Evolutionary conservation across 345 rosid genomes (phyloP).

Genomic region (Brassica carinata): DNA sequence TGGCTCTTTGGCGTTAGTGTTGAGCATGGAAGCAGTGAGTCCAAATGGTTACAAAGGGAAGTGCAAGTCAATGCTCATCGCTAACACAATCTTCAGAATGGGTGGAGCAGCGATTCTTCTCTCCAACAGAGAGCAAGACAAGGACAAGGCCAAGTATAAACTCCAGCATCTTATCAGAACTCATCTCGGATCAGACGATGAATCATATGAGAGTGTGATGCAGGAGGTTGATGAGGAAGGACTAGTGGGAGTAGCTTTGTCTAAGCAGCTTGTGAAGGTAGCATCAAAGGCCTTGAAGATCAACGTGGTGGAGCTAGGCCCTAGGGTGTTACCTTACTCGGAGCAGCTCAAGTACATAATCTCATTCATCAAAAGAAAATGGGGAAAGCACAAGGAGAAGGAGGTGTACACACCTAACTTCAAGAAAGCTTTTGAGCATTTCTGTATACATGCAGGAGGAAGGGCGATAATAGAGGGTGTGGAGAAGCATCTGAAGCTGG

Average conservation of each 20-base stretch:
- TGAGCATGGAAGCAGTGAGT: slow-evolving; percentile 1
- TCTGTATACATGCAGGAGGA: neutral
- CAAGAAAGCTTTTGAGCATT: neutral
- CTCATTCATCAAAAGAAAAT: neutral
- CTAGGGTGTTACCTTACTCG: neutral
- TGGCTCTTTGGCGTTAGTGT: neutral
- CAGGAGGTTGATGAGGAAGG: neutral
- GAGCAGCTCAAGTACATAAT: neutral
- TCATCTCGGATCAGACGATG: neutral
- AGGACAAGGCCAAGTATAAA: neutral
- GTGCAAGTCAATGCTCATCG: neutral
- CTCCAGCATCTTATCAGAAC: neutral
- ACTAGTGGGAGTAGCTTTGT: neutral
- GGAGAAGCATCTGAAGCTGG: neutral
- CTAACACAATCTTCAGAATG: neutral
- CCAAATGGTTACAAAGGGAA: neutral
- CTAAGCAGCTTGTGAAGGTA: neutral
- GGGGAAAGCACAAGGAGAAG: neutral
- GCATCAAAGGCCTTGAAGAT: neutral
- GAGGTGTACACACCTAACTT: neutral
- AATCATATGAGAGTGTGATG: neutral
- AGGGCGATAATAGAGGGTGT: neutral
- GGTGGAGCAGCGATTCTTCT: neutral
- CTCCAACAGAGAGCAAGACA: neutral
- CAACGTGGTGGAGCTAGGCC: neutral